Conservation (phyloP, 1,284 basidiomycete genomes). For the Ganoderma lucidum region DNA sequence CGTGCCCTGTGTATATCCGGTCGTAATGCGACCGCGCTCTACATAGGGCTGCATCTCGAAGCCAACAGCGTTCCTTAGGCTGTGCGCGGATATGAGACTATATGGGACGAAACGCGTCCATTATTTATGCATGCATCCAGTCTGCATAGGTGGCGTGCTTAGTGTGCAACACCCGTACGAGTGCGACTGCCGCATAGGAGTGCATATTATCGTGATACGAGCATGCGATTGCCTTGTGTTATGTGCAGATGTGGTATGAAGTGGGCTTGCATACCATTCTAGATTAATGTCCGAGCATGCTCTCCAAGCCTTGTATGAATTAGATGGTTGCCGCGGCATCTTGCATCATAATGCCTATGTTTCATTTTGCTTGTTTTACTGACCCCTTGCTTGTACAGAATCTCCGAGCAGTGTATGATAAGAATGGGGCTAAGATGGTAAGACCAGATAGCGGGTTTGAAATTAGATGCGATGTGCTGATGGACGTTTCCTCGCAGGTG, state of each 20-base stretch:
- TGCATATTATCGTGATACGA: too few relatives aligned
- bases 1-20: background rate
- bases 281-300: too few relatives aligned
- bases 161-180: too few relatives aligned
- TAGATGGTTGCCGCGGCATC: too few relatives aligned
- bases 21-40: background rate
- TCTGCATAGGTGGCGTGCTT: too few relatives aligned
- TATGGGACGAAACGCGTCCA: background rate
- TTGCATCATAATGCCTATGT: background rate
- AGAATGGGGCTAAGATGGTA: constrained; percentile 91
- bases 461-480: background rate
- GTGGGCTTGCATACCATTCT: too few relatives aligned
- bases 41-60: background rate
- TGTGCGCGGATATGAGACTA: background rate
- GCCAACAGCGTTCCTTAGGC: background rate
- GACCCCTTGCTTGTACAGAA: constrained; percentile 60
- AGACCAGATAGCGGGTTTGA: constrained; percentile 27
- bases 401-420: constrained; percentile 91
- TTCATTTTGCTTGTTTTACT: constrained; percentile 34
- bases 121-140: too few relatives aligned
- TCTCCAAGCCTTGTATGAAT: too few relatives aligned
- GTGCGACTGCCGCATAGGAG: too few relatives aligned
- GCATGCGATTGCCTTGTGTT: too few relatives aligned
- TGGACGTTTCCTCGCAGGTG: constrained; percentile 48
- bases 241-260: too few relatives aligned